A percentile compares a stretch with the other conserved stretches of the same genome.
These are phyloP conservation scores for Dictyostelium brefeldianum DNA, from an alignment of 78 protist genomes.

Conservation along the genomic window DNA sequence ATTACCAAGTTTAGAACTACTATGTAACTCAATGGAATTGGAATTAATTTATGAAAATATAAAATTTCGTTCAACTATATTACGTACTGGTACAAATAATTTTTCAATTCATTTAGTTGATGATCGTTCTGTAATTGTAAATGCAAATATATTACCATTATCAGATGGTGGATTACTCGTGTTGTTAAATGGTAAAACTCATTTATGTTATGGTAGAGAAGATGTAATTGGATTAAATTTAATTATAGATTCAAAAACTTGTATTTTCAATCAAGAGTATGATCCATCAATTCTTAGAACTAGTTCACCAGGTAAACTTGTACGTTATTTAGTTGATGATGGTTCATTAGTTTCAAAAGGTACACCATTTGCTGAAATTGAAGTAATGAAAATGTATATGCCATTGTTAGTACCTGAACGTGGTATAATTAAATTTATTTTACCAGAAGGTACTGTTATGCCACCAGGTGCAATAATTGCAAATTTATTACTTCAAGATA, in stretches of 20 bases:
- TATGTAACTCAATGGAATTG: slow-evolving; percentile 8
- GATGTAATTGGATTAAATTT: slow-evolving; percentile 86
- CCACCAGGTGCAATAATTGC: slow-evolving; percentile 95
- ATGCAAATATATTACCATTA: slow-evolving; percentile 55
- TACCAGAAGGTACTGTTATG: slow-evolving; percentile 90
- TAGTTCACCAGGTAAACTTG: slow-evolving; percentile 94
- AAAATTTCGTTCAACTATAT: slow-evolving; percentile 77
- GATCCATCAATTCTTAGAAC: slow-evolving; percentile 95
- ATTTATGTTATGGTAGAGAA: slow-evolving; percentile 83
- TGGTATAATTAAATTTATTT: slow-evolving; percentile 83
- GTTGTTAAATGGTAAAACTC: slow-evolving; percentile 75
- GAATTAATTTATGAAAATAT: slow-evolving; percentile 83
- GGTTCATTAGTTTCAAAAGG: slow-evolving; percentile 91
- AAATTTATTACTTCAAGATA: slow-evolving; percentile 83
- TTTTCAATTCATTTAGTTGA: slow-evolving; percentile 59
- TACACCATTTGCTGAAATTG: slow-evolving; percentile 93
- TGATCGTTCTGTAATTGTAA: slow-evolving; percentile 50
- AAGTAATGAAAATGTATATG: slow-evolving; percentile 98
- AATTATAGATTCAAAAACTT: slow-evolving; percentile 87
- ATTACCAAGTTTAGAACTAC: slow-evolving; percentile 63
- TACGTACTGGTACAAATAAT: slow-evolving; percentile 35
- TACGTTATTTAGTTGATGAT: slow-evolving; percentile 91
- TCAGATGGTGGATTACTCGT: slow-evolving; percentile 92
- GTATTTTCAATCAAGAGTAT: slow-evolving; percentile 89
- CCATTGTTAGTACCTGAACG: slow-evolving; percentile 85